Evolutionary conservation across 179 eudicot species (phyloP).

Genomic region (Beta lomatogona): DNA sequence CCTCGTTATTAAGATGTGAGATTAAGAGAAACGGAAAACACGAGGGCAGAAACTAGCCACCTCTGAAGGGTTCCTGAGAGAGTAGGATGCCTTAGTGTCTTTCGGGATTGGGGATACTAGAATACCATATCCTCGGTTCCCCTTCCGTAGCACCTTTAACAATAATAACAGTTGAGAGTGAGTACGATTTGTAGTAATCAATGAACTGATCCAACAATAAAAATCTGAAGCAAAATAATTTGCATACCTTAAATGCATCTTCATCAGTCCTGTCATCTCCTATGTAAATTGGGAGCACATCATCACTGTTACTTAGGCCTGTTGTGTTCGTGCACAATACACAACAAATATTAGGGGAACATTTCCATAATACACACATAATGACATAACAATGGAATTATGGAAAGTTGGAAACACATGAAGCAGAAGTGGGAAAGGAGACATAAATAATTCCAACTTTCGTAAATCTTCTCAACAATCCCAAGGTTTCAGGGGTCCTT

Average conservation of each 20-base stretch:
- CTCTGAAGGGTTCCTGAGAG: constrained; percentile 78
- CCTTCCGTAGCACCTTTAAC: constrained; percentile 53
- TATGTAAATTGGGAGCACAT: constrained; percentile 75
- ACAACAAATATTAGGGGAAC: background rate
- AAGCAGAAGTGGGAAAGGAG: background rate
- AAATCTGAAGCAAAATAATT: background rate
- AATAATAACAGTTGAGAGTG: background rate
- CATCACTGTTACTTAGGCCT: constrained; percentile 37
- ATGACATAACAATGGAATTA: too few relatives aligned
- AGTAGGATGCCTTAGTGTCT: constrained; percentile 70
- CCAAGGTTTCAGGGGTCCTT: too few relatives aligned
- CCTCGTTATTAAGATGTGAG: background rate
- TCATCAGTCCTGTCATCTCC: constrained; percentile 91
- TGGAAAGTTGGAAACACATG: too few relatives aligned
- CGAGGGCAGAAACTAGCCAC: constrained; percentile 28
- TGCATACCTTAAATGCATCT: constrained; percentile 81
- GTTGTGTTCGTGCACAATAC: constrained; percentile 2
- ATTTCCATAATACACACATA: background rate
- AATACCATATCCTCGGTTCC: constrained; percentile 71
- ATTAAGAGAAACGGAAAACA: background rate
- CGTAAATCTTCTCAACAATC: too few relatives aligned
- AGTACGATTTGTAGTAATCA: too few relatives aligned
- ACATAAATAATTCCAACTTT: too few relatives aligned
- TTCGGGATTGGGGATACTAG: constrained; percentile 65
- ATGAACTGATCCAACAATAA: too few relatives aligned